These are phyloP conservation scores for Alternaria sp. DNA, from an alignment of 2,329 filamentous ascomycete genomes.

Conservation along the genomic window DNA sequence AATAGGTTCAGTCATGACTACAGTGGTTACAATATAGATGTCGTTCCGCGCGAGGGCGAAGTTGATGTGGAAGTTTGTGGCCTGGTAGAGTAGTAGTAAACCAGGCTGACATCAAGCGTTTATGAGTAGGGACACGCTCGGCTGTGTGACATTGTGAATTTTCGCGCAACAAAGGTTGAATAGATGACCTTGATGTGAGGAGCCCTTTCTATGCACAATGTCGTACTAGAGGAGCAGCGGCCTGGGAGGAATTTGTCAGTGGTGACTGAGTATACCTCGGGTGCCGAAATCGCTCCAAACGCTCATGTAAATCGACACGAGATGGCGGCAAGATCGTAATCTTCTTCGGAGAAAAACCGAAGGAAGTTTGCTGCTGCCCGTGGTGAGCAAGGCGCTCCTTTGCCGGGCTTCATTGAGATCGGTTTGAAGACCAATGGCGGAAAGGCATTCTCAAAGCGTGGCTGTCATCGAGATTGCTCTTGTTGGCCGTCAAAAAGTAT, in stretches of 20 bases:
- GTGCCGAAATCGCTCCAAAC: background rate
- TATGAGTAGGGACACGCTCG: background rate
- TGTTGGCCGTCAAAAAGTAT: background rate
- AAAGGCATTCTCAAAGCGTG: background rate
- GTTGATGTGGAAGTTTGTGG: background rate
- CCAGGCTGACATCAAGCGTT: background rate
- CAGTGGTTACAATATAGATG: background rate
- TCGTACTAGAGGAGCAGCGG: background rate
- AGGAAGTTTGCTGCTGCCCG: background rate
- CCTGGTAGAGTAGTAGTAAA: background rate
- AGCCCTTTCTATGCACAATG: background rate
- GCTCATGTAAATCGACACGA: background rate
- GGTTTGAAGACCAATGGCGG: background rate
- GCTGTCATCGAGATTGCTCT: background rate
- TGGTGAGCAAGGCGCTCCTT: background rate
- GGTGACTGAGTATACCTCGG: background rate
- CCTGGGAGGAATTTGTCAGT: background rate
- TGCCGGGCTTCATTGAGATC: background rate
- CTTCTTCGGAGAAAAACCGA: background rate
- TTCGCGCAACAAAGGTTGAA: background rate
- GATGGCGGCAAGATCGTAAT: background rate
- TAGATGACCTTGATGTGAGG: background rate
- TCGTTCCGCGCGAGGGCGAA: background rate
- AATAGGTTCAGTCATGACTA: slow-evolving; percentile 18
- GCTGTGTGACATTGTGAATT: background rate